Percentiles rank a stretch among this genome's conserved stretches.
These are phyloP conservation scores for Epipyxis sp. DNA, from an alignment of 108 stramenopile genomes.

Conservation along the genomic window DNA sequence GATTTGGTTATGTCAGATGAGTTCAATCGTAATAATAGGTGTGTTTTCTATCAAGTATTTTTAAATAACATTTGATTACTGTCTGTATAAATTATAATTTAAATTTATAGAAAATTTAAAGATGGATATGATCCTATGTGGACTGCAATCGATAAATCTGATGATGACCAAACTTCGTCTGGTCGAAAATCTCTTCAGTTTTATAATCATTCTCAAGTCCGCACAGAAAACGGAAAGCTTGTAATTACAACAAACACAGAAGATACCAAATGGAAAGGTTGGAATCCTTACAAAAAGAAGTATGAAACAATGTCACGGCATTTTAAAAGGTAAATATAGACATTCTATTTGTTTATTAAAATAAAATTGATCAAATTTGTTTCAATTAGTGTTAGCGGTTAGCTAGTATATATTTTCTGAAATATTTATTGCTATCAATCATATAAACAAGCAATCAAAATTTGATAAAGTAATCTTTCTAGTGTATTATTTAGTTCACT, in stretches of 20 bases:
- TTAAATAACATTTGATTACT: too few species aligned
- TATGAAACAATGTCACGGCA: constrained; percentile 69
- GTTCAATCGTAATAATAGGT: constrained; percentile 12
- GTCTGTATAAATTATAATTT: too few species aligned
- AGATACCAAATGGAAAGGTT: constrained; percentile 74
- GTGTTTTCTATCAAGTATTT: too few species aligned
- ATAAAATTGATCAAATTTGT: too few species aligned
- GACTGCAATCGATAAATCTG: constrained; percentile 26
- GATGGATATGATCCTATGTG: constrained; percentile 35
- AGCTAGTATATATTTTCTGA: too few species aligned
- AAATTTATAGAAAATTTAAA: constrained; percentile 30
- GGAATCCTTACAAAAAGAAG: constrained; percentile 65
- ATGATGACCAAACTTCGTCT: constrained; percentile 24
- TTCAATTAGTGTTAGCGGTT: too few species aligned
- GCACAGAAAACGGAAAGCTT: constrained; percentile 6
- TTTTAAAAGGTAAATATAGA: too few species aligned
- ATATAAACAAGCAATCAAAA: too few species aligned
- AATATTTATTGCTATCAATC: too few species aligned
- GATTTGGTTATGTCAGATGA: constrained; percentile 35
- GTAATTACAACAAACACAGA: constrained; percentile 66
- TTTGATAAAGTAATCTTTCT: too few species aligned
- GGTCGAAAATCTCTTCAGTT: constrained; percentile 31
- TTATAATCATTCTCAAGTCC: constrained; percentile 15
- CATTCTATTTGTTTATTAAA: too few species aligned
- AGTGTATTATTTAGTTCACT: too few species aligned